Percentiles rank a stretch among this genome's conserved stretches.
Evolutionary conservation across 2,329 filamentous ascomycete genomes (phyloP).

Genomic region (Aspergillus tamarii): DNA sequence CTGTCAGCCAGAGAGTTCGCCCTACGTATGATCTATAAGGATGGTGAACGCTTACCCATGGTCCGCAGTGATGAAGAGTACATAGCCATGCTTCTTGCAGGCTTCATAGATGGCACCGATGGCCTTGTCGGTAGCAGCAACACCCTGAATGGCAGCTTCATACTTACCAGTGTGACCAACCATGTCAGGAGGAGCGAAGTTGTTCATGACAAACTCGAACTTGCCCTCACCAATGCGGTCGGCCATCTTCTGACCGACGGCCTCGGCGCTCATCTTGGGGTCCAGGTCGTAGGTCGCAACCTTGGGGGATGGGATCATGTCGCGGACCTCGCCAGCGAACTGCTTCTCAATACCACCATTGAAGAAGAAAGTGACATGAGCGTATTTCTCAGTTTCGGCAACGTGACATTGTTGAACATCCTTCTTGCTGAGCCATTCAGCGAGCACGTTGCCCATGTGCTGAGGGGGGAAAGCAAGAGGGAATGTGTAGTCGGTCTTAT

Average conservation of each 20-base stretch:
- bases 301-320: constrained; percentile 92
- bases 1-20: constrained; percentile 24
- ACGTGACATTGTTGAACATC: constrained; percentile 90
- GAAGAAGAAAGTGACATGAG: constrained; percentile 99
- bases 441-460: constrained; percentile 96
- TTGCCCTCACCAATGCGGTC: constrained; percentile 83
- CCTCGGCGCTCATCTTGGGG: constrained; percentile 93
- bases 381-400: constrained; percentile 99
- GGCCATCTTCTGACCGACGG: constrained; percentile 83
- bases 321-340: constrained; percentile 87
- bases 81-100: constrained; percentile 90
- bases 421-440: constrained; percentile 93
- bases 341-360: constrained; percentile 98
- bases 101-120: constrained; percentile 91
- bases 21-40: neutral
- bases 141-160: constrained; percentile 85
- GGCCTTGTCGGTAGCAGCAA: constrained; percentile 85
- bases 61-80: constrained; percentile 93
- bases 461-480: constrained; percentile 91
- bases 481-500: constrained; percentile 95
- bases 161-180: constrained; percentile 98
- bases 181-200: constrained; percentile 99
- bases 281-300: constrained; percentile 94
- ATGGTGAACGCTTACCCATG: constrained; percentile 66
- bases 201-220: constrained; percentile 99